Percentiles rank a stretch among this genome's conserved stretches.
Conservation (phyloP, 805 yeast genomes). For the Blastobotrys peoriensis region DNA sequence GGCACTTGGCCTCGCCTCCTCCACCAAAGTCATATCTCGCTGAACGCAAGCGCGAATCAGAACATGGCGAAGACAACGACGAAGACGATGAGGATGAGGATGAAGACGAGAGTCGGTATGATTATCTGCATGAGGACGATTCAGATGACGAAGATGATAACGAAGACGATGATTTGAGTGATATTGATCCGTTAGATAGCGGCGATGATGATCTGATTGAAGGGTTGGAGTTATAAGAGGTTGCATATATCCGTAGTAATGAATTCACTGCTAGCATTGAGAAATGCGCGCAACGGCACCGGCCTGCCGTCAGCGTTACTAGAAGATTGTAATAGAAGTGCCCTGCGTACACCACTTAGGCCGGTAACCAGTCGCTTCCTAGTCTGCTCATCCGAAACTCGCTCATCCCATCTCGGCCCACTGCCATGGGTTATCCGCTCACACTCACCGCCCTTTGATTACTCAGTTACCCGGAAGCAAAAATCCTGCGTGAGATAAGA, state of each 20-base stretch:
- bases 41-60: conserved; percentile 4
- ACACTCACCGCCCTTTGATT: too few relatives aligned
- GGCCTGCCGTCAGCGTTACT: too few relatives aligned
- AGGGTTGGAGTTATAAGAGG: background rate
- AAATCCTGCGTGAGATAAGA: background rate
- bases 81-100: conserved; percentile 14
- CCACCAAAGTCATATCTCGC: background rate
- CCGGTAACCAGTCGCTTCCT: background rate
- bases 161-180: background rate
- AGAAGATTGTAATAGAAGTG: background rate
- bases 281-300: too few relatives aligned
- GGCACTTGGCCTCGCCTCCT: background rate
- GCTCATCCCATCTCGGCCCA: background rate
- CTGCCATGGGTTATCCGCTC: background rate
- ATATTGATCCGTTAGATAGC: background rate
- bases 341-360: background rate
- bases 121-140: background rate
- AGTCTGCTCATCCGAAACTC: background rate
- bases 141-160: conserved; percentile 1
- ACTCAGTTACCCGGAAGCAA: background rate
- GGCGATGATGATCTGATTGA: background rate
- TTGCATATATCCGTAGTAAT: too few relatives aligned
- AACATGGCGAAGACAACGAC: conserved; percentile 9
- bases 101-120: conserved; percentile 5
- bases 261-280: too few relatives aligned